These are phyloP conservation scores for Antitrichia curtipendula DNA, from an alignment of 225 moss, liverwort and hornwort species.

Conservation along the genomic window DNA sequence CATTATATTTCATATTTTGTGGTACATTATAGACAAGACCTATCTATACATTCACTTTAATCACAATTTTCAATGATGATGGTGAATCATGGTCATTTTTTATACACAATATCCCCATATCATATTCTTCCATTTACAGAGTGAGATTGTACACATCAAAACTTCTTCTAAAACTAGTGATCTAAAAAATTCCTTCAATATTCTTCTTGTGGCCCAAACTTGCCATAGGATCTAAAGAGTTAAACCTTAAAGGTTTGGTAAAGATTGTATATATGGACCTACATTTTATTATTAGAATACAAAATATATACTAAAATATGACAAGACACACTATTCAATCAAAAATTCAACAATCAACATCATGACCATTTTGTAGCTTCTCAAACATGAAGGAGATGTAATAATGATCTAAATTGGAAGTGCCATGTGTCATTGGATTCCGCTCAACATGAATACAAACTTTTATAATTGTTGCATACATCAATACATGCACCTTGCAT, in stretches of 20 bases:
- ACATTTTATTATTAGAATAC: not conserved
- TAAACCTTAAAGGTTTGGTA: accelerated
- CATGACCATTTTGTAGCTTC: not conserved
- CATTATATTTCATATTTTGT: too few relatives aligned
- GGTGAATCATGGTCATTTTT: too few relatives aligned
- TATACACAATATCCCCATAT: too few relatives aligned
- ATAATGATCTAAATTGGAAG: not conserved
- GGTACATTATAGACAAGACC: too few relatives aligned
- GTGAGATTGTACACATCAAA: too few relatives aligned
- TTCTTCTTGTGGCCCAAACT: not conserved
- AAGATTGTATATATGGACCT: not conserved
- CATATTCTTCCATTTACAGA: too few relatives aligned
- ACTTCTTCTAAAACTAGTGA: too few relatives aligned
- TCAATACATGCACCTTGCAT: not conserved
- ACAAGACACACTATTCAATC: accelerated
- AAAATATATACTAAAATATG: not conserved
- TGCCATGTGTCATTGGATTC: not conserved
- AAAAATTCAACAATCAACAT: not conserved
- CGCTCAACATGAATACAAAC: not conserved
- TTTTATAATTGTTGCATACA: accelerated
- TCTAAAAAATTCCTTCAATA: not conserved
- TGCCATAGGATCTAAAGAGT: too few relatives aligned
- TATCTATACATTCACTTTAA: too few relatives aligned
- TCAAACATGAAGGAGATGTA: not conserved
- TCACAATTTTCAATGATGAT: too few relatives aligned